These are phyloP conservation scores for Rhizopus delemar DNA, from an alignment of 371 early-diverging fungal species.

Conservation along the genomic window DNA sequence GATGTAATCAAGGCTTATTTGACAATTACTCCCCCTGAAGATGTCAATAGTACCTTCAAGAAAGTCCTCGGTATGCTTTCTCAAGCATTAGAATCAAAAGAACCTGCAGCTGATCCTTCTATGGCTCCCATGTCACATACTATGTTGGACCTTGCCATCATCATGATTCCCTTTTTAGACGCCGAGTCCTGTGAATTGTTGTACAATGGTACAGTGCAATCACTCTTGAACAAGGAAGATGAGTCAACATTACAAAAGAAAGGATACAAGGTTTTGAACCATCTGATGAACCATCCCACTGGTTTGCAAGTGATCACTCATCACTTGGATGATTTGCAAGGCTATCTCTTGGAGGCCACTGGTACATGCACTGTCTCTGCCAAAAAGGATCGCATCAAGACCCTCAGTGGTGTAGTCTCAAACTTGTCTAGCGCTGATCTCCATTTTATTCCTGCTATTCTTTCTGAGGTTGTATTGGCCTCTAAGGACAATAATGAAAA, in stretches of 20 bases:
- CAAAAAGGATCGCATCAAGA: slow-evolving; percentile 72
- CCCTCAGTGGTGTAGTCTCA: slow-evolving; percentile 56
- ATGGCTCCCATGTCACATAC: slow-evolving; percentile 73
- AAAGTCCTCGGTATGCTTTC: slow-evolving; percentile 69
- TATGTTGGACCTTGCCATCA: slow-evolving; percentile 74
- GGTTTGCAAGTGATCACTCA: slow-evolving; percentile 48
- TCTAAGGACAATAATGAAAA: slow-evolving; percentile 94
- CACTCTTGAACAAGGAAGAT: slow-evolving; percentile 60
- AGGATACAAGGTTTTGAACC: slow-evolving; percentile 85
- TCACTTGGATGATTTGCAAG: slow-evolving; percentile 52
- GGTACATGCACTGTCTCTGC: slow-evolving; percentile 59
- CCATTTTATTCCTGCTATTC: slow-evolving; percentile 80
- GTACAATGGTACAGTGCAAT: slow-evolving; percentile 57
- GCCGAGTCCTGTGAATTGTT: slow-evolving; percentile 55
- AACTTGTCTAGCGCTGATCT: slow-evolving; percentile 65
- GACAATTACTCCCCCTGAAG: slow-evolving; percentile 57
- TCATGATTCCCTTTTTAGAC: slow-evolving; percentile 76
- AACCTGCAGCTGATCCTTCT: slow-evolving; percentile 33
- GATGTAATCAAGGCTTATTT: slow-evolving; percentile 74
- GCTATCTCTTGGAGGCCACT: slow-evolving; percentile 56
- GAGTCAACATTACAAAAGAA: slow-evolving; percentile 90
- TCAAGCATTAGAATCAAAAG: slow-evolving; percentile 56
- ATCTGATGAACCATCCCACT: slow-evolving; percentile 53
- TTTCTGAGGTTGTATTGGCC: slow-evolving; percentile 89
- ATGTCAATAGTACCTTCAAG: slow-evolving; percentile 59